Base-by-base conservation (phyloP, 495 filamentous ascomycete species). In the Aspergillus asperescens region DNA sequence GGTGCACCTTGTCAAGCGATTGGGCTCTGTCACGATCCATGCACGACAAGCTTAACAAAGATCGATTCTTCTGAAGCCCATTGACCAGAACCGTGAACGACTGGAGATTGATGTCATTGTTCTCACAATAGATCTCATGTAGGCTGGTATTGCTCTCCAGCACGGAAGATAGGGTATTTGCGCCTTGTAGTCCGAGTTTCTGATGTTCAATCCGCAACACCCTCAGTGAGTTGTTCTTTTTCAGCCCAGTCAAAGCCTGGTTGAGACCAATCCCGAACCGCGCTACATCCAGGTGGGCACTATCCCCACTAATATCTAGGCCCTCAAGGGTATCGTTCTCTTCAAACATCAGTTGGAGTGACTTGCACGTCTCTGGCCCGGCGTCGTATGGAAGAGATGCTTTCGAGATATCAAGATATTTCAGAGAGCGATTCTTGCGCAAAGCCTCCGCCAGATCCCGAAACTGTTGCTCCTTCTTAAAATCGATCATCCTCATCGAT, bases 231-330 rank as follows among this genome's bases (percentile, higher is more conserved):
- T 64, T 82, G 68, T 96, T 96, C 45, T 80, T 70, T 50, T 83
- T 84, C 50, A 98, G 71, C 2, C 90, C 89, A 7, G 76, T 77
- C 50, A 98, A 71, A 9, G 90, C 87, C 35, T 83, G 76, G 28
- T 86, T 89, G 45, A 96, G 79, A 3, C 89, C 90, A 54, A 82
- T 84, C 16, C 92, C 90, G 29, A 96, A 83, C 37, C 87, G 82
- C 1, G 88, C 85, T 39, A 89, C 87, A 62, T 96, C 93, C 20
- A 96, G 74, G 61, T 91, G 85, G 7, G 89, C 87, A 56, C 86
- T 86, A 63, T 95, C 93, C 5, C 93, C 93, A 6, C 90, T 93
- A 38, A 96, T 81, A 62, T 96, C 87, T 13, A 98, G 70, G 48
- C 82, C 87, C 50, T 82, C 78, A 10, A 98, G 71, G 0, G 85